A percentile compares a stretch with the other conserved stretches of the same genome.
phyloP scores from a whole-genome alignment of 108 stramenopile species.

The Cyclotella atomus region DNA sequence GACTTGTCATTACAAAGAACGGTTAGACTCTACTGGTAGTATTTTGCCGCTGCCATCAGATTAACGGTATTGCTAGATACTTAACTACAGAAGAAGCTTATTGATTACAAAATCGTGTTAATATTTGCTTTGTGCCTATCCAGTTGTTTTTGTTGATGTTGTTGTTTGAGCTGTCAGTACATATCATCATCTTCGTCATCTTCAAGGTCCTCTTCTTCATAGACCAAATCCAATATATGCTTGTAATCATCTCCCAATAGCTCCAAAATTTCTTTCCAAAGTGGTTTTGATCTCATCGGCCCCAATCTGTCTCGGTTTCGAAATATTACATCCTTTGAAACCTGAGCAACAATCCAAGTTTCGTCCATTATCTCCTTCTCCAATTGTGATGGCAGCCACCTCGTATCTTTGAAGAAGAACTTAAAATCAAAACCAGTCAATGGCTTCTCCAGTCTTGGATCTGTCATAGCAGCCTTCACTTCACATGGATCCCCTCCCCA shows the following conservation, averaged over 20 bases:
- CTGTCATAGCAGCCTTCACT: conserved; percentile 80
- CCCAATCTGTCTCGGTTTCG: conserved; percentile 80
- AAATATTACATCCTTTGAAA: conserved; percentile 70
- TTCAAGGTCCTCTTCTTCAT: conserved; percentile 44
- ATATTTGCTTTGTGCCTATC: background rate
- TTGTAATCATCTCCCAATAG: conserved; percentile 76
- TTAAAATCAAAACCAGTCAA: conserved; percentile 88
- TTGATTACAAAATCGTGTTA: background rate
- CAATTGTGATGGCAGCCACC: conserved; percentile 62
- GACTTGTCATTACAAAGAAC: conserved; percentile 62
- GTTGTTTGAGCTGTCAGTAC: background rate
- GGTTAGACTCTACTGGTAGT: conserved; percentile 38
- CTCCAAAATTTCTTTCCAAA: conserved; percentile 89
- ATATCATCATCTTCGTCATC: conserved; percentile 25
- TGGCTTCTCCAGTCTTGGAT: conserved; percentile 51
- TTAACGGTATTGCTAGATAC: no score
- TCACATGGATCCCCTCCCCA: conserved; percentile 83
- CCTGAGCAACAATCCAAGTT: conserved; percentile 61
- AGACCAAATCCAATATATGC: conserved; percentile 62
- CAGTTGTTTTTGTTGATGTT: background rate
- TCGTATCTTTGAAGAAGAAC: conserved; percentile 83
- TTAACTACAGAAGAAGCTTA: no score
- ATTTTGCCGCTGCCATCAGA: conserved; percentile 1
- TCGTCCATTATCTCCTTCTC: conserved; percentile 68
- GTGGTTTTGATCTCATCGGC: conserved; percentile 76